These are phyloP conservation scores for Vitis amurensis DNA, from an alignment of 164 flowering plant genomes.

Conservation along the genomic window DNA sequence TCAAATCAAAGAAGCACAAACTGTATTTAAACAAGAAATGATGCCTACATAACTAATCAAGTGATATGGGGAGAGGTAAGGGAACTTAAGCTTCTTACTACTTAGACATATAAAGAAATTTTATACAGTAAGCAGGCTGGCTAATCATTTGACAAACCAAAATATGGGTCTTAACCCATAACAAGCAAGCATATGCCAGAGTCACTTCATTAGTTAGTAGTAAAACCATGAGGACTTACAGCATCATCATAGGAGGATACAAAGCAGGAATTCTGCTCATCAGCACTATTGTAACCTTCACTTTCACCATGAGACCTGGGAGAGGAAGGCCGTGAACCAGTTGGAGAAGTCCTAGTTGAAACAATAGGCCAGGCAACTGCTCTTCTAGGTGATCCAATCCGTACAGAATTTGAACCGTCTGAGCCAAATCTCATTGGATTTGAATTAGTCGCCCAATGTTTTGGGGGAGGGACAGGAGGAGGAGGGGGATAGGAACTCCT, in stretches of 20 bases:
- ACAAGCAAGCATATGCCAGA: neutral
- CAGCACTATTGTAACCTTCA: conserved; percentile 99
- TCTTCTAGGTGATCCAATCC: conserved; percentile 73
- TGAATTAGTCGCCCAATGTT: conserved; percentile 42
- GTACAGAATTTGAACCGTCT: conserved; percentile 40
- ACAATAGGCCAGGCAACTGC: conserved; percentile 66
- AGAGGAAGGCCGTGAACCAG: conserved; percentile 87
- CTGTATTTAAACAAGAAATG: neutral
- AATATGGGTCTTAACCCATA: too few species aligned
- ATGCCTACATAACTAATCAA: neutral
- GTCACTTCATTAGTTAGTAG: neutral
- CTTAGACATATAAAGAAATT: too few species aligned
- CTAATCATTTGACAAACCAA: too few species aligned
- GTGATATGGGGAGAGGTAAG: too few species aligned
- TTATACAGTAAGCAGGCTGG: too few species aligned
- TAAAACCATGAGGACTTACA: conserved; percentile 41
- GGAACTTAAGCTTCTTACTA: too few species aligned
- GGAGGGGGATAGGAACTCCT: conserved; percentile 78
- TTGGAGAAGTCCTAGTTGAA: conserved; percentile 63
- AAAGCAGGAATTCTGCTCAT: conserved; percentile 82
- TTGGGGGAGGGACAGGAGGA: conserved; percentile 93
- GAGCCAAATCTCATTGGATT: conserved; percentile 48
- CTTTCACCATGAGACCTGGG: conserved; percentile 82
- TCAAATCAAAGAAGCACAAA: neutral
- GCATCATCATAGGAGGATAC: conserved; percentile 72